These are phyloP conservation scores for Avena eriantha DNA, from an alignment of 176 grass and related monocot species.

Conservation along the genomic window DNA sequence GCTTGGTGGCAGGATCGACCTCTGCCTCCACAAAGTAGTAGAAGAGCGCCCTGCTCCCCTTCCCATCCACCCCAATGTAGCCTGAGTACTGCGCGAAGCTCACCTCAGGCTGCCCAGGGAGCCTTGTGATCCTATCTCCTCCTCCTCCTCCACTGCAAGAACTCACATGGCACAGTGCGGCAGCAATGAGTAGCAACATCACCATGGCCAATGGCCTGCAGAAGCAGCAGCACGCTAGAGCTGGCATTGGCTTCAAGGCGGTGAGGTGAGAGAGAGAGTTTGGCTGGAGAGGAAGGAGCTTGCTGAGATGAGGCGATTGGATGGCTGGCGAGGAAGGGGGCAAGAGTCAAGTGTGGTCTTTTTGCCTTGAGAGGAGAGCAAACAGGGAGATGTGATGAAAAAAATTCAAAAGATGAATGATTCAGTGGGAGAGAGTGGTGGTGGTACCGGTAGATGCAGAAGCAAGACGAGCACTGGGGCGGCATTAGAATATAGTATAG, in stretches of 20 bases:
- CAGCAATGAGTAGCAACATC: slow-evolving; percentile 39
- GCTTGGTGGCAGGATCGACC: slow-evolving; percentile 71
- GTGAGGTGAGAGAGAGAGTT: background rate
- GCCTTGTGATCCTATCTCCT: slow-evolving; percentile 65
- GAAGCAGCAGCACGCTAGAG: slow-evolving; percentile 4
- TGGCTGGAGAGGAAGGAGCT: background rate
- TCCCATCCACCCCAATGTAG: slow-evolving; percentile 73
- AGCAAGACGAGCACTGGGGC: background rate
- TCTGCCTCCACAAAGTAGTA: slow-evolving; percentile 98
- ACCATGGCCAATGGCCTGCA: slow-evolving; percentile 39
- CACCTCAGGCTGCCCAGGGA: slow-evolving; percentile 89
- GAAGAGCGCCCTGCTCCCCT: slow-evolving; percentile 76
- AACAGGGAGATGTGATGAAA: background rate
- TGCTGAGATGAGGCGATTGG: slow-evolving; percentile 19
- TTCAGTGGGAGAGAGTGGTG: slow-evolving; percentile 27
- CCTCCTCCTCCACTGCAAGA: slow-evolving; percentile 31
- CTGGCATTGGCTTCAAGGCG: slow-evolving; percentile 39
- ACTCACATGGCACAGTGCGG: slow-evolving; percentile 34
- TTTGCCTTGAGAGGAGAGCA: slow-evolving; percentile 63
- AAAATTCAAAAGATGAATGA: slow-evolving; percentile 52
- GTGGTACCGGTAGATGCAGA: slow-evolving; percentile 46
- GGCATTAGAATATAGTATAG: slow-evolving; percentile 46
- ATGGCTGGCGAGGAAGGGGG: background rate
- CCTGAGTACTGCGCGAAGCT: slow-evolving; percentile 88
- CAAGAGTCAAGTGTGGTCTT: slow-evolving; percentile 65